A percentile compares a stretch with the other conserved stretches of the same genome.
Conservation (phyloP, 306 rosid species). For the Medicago lupulina region DNA sequence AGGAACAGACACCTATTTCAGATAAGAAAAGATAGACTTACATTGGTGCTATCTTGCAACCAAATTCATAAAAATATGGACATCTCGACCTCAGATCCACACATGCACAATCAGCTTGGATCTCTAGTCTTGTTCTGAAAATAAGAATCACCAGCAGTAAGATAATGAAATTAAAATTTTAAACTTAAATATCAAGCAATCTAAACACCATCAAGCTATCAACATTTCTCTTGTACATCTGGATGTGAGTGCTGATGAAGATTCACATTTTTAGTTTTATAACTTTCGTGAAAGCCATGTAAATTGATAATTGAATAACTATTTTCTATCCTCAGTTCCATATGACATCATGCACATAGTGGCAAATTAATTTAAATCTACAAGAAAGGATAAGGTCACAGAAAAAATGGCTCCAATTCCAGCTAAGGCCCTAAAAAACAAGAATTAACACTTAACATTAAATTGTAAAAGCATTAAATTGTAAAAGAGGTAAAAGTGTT, state of each 20-base stretch:
- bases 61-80: conserved; percentile 86
- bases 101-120: conserved; percentile 82
- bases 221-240: conserved; percentile 20
- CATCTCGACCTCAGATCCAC: conserved; percentile 89
- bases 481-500: conserved; percentile 7
- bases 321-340: conserved; percentile 28
- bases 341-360: conserved; percentile 26
- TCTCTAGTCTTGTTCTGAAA: conserved; percentile 85
- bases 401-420: conserved; percentile 28
- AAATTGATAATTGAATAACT: conserved; percentile 20
- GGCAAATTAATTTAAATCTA: conserved; percentile 18
- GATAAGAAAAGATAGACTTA: conserved; percentile 50
- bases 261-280: conserved; percentile 2
- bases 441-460: not conserved
- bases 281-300: conserved; percentile 19
- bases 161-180: conserved; percentile 32
- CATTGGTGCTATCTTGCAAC: conserved; percentile 96
- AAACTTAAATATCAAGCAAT: conserved; percentile 26
- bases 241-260: conserved; percentile 22
- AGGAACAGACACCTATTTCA: conserved; percentile 23
- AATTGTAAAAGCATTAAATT: not conserved
- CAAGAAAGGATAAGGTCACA: not conserved
- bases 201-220: conserved; percentile 23
- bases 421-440: not conserved
- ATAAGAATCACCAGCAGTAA: conserved; percentile 38